These are phyloP conservation scores for Neurospora sp. DNA, from an alignment of 495 filamentous ascomycete species.

Conservation along the genomic window DNA sequence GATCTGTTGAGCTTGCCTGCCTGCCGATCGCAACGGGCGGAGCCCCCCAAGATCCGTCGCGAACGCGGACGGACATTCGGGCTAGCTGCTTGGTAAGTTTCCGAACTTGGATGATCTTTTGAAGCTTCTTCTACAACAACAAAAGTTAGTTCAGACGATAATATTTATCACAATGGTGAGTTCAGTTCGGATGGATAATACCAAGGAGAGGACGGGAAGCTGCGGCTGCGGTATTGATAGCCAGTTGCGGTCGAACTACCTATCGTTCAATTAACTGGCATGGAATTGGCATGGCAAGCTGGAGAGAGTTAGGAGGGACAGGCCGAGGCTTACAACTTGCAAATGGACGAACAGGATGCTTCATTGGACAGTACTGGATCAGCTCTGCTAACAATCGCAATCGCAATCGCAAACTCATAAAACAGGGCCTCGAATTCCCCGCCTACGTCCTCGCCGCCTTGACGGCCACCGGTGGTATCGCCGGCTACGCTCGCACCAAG, in stretches of 20 bases:
- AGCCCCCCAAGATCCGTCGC: background rate
- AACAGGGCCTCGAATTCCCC: slow-evolving; percentile 24
- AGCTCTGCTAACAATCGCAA: background rate
- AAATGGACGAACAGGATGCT: too few relatives aligned
- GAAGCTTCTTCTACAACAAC: background rate
- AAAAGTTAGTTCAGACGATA: background rate
- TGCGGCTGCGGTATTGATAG: too few relatives aligned
- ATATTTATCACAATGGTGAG: background rate
- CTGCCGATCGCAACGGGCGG: background rate
- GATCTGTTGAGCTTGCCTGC: background rate
- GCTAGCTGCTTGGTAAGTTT: background rate
- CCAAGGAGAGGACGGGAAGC: too few relatives aligned
- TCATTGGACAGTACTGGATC: too few relatives aligned
- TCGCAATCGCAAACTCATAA: background rate
- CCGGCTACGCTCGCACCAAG: slow-evolving; percentile 70
- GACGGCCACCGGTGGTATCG: slow-evolving; percentile 76
- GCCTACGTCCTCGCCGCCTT: slow-evolving; percentile 72
- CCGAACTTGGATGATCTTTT: background rate
- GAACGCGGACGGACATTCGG: background rate
- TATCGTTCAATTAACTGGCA: background rate
- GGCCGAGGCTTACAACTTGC: too few relatives aligned
- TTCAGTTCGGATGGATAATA: background rate
- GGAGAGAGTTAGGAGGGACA: too few relatives aligned
- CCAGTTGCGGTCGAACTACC: too few relatives aligned
- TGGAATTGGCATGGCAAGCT: too few relatives aligned